phyloP scores from a whole-genome alignment of 441 rosid genomes.

The Rhodomyrtus psidioides region DNA sequence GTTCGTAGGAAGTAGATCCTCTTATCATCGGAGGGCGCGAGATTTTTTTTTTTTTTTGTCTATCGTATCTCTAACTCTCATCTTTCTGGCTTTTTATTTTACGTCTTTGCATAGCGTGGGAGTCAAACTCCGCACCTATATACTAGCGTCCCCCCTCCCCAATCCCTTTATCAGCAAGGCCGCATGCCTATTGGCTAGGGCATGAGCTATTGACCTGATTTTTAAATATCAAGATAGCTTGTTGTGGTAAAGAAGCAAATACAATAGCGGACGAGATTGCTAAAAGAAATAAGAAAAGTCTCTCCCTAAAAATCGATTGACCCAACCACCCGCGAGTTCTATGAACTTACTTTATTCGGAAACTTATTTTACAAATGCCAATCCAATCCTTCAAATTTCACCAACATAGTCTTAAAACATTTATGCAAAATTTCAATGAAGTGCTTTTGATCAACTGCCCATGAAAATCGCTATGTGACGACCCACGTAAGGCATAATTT shows the following conservation, averaged over 20 bases:
- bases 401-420: neutral
- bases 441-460: neutral
- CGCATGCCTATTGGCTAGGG: too few species aligned
- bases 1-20: neutral
- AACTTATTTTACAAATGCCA: neutral
- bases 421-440: neutral
- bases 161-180: too few species aligned
- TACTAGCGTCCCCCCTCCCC: too few species aligned
- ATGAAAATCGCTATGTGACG: accelerated
- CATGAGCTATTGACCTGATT: neutral
- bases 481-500: accelerated
- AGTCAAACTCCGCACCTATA: too few species aligned
- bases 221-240: neutral
- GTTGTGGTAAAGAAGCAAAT: neutral
- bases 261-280: accelerated
- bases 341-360: neutral
- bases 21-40: neutral
- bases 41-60: too few species aligned
- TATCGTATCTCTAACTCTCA: too few species aligned
- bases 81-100: too few species aligned
- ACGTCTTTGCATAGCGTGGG: too few species aligned
- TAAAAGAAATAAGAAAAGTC: neutral
- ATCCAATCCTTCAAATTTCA: neutral
- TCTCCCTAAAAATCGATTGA: neutral
- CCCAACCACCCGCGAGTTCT: accelerated